phyloP scores from a whole-genome alignment of 1,284 basidiomycete genomes.

The Paramarasmius palmivorus region DNA sequence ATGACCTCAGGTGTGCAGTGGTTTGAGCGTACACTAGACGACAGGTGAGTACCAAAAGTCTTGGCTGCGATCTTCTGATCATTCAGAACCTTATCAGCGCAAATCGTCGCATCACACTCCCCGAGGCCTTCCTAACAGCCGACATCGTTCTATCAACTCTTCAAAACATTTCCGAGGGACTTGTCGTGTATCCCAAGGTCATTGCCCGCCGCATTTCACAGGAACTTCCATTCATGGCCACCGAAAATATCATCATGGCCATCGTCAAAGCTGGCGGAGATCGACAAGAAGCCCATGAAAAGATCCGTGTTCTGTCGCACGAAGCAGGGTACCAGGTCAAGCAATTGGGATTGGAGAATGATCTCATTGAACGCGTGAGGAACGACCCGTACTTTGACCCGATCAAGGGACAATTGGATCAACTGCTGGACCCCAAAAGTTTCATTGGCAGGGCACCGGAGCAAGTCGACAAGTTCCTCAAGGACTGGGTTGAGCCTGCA shows the following conservation, averaged over 20 bases:
- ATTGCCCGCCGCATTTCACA: constrained; percentile 90
- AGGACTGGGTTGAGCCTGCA: constrained; percentile 89
- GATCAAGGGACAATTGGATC: constrained; percentile 67
- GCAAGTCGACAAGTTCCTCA: constrained; percentile 89
- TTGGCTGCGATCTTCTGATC: too few relatives aligned
- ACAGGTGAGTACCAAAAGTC: constrained; percentile 53
- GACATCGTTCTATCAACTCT: constrained; percentile 96
- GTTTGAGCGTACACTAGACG: constrained; percentile 96
- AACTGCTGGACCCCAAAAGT: constrained; percentile 76
- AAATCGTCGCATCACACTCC: constrained; percentile 94
- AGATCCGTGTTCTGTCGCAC: constrained; percentile 95
- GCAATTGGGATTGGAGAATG: constrained; percentile 93
- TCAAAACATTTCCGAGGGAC: constrained; percentile 95
- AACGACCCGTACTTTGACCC: constrained; percentile 59
- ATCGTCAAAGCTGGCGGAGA: constrained; percentile 95
- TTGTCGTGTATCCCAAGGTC: constrained; percentile 97
- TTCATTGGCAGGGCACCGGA: constrained; percentile 92
- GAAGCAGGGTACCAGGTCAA: constrained; percentile 96
- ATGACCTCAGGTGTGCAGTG: constrained; percentile 93
- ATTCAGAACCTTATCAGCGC: constrained; percentile 54
- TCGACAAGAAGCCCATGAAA: constrained; percentile 95
- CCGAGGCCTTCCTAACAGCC: constrained; percentile 96
- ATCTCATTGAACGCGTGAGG: constrained; percentile 88
- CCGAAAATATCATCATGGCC: constrained; percentile 99
- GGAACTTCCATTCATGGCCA: constrained; percentile 99